Evolutionary conservation across 495 filamentous ascomycete genomes (phyloP), one percentile per base, ranked within the genome.

Genomic region (Sordaria brevicollis): DNA sequence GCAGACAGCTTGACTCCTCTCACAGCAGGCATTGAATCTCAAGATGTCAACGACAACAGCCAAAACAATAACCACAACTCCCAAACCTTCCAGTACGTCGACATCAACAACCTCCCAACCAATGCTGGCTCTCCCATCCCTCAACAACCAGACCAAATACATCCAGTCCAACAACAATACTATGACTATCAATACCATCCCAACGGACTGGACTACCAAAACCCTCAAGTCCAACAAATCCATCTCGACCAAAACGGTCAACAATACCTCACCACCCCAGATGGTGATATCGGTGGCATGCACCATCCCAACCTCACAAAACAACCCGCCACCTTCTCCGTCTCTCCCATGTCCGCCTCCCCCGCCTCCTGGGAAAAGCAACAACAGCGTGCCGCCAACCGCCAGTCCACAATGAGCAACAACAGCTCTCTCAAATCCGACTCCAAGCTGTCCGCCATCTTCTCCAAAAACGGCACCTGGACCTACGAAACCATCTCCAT

Each of bases 401-500:
- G 49, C 0, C 21, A 57, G 7, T 57, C 25, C 11, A 17, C 25
- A 21, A 7, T 57, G 49, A 57, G 49, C 49, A 31, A 10, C 49
- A 31, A 10, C 0, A 1, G 1, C 2, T 57, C 49, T 25, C 7
- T 11, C 11, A 57, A 57, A 7, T 57, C 49, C 25, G 25, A 57
- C 21, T 4, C n/a, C 17, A 57, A 57, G 5, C 49, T 57, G 21
- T 57, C 49, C 2, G 49, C 62, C 69, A 36, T 72, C 10, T 65
- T 67, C 43, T 70, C 68, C 31, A 39, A 33, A 69, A 39, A 49
- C n/a, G 41, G 21, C 71, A 71, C 74, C 15, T 76, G 75, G 75
- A 67, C 65, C 39, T 70, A 69, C 21, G 75, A 77, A 39, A 67
- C 72, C 65, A 43, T 73, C 31, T 69, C 71, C 35, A 66, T 77